A percentile compares a stretch with the other conserved stretches of the same genome.
Evolutionary conservation across 2,329 filamentous ascomycete genomes (phyloP).

Genomic region (Calycina herbarum): DNA sequence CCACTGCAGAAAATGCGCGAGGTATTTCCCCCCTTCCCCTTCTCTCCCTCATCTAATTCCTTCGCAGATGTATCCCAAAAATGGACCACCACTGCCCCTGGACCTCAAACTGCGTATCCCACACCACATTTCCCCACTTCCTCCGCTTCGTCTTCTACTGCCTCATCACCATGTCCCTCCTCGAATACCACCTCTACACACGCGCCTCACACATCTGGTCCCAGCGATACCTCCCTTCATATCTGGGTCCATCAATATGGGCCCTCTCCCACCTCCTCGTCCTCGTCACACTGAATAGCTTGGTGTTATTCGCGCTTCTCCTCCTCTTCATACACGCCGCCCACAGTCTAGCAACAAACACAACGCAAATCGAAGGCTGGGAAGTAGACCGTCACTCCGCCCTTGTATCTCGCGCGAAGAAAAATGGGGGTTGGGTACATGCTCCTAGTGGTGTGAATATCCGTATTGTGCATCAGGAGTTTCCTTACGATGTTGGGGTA

Average conservation of each 20-base stretch:
- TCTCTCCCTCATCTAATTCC: neutral
- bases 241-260: conserved; percentile 65
- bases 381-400: conserved; percentile 65
- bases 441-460: conserved; percentile 51
- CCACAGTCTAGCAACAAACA: conserved; percentile 65
- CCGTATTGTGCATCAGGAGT: conserved; percentile 66
- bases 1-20: conserved; percentile 75
- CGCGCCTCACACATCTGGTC: conserved; percentile 63
- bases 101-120: conserved; percentile 80
- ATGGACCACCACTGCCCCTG: conserved; percentile 90
- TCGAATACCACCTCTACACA: conserved; percentile 60
- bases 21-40: conserved; percentile 40
- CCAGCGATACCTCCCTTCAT: conserved; percentile 66
- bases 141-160: conserved; percentile 74
- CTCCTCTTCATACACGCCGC: conserved; percentile 65
- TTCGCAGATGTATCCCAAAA: conserved; percentile 64
- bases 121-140: conserved; percentile 81
- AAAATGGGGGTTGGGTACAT: conserved; percentile 42
- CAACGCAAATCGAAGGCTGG: conserved; percentile 81
- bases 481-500: conserved; percentile 78
- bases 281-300: conserved; percentile 56
- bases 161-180: conserved; percentile 58
- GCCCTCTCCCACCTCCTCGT: conserved; percentile 63
- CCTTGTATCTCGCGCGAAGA: conserved; percentile 48
- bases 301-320: conserved; percentile 60